A percentile compares a stretch with the other conserved stretches of the same genome.
Conservation (phyloP, 208 protist genomes). For the Endotrypanum monterogeii region DNA sequence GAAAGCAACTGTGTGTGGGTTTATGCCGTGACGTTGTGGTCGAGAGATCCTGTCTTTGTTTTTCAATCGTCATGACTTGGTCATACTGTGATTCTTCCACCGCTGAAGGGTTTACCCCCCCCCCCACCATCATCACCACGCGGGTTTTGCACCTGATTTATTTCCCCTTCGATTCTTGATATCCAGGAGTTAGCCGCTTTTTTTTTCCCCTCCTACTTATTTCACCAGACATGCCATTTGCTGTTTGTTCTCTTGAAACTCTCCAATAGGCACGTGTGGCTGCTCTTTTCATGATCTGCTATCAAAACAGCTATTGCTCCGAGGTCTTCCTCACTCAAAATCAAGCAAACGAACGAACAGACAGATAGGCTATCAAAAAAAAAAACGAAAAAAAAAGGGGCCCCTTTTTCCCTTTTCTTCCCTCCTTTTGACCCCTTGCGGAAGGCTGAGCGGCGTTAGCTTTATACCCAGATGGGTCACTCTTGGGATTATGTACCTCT, state of each 20-base stretch:
- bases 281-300: neutral
- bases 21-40: neutral
- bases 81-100: neutral
- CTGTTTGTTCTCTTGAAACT: neutral
- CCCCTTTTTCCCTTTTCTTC: too few species aligned
- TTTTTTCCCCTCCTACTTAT: neutral
- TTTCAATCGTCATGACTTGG: neutral
- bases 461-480: too few species aligned
- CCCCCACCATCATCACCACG: neutral
- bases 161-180: neutral
- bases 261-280: neutral
- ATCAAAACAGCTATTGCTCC: neutral
- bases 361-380: too few species aligned
- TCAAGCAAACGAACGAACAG: too few species aligned
- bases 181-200: neutral
- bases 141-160: too few species aligned
- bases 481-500: too few species aligned
- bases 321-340: too few species aligned
- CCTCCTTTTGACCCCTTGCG: too few species aligned
- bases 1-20: neutral
- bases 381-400: too few species aligned
- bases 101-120: too few species aligned
- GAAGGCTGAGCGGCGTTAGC: too few species aligned
- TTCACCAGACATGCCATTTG: neutral
- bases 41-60: neutral